Evolutionary conservation across 306 rosid genomes (phyloP).

Genomic region (Datisca glomerata): DNA sequence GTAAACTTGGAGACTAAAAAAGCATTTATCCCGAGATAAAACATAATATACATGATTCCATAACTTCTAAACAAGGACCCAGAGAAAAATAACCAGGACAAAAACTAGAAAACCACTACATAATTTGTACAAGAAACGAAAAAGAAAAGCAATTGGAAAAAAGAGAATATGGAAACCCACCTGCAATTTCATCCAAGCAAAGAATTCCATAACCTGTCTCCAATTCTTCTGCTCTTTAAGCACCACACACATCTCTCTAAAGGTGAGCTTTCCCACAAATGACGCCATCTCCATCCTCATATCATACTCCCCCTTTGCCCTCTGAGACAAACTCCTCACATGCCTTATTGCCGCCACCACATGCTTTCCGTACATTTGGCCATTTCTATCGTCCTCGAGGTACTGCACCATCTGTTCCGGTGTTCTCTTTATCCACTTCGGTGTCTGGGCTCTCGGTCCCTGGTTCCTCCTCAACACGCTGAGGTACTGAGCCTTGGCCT

Average conservation of each 20-base stretch:
- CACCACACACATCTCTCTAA: slow-evolving; percentile 78
- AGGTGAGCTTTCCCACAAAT: slow-evolving; percentile 65
- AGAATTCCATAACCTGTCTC: slow-evolving; percentile 81
- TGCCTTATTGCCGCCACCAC: slow-evolving; percentile 75
- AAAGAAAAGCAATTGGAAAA: no score
- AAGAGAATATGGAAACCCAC: slow-evolving; percentile 21
- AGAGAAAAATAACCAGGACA: no score
- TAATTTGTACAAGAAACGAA: no score
- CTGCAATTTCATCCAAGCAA: slow-evolving; percentile 96
- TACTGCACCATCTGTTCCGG: slow-evolving; percentile 91
- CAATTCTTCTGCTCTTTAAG: slow-evolving; percentile 89
- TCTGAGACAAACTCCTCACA: slow-evolving; percentile 53
- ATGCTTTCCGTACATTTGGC: slow-evolving; percentile 65
- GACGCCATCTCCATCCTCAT: slow-evolving; percentile 70
- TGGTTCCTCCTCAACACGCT: slow-evolving; percentile 60
- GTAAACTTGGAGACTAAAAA: no score
- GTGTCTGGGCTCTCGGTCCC: slow-evolving; percentile 80
- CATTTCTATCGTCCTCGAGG: slow-evolving; percentile 58
- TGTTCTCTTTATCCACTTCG: slow-evolving; percentile 71
- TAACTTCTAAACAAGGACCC: no score
- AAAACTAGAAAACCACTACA: no score
- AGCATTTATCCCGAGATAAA: no score
- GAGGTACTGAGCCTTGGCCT: slow-evolving; percentile 47
- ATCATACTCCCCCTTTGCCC: slow-evolving; percentile 35
- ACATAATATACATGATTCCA: no score